A percentile compares a stretch with the other conserved stretches of the same genome.
Evolutionary conservation across 1,284 basidiomycete species (phyloP).

Genomic region (Sanghuangporus sanghuang): DNA sequence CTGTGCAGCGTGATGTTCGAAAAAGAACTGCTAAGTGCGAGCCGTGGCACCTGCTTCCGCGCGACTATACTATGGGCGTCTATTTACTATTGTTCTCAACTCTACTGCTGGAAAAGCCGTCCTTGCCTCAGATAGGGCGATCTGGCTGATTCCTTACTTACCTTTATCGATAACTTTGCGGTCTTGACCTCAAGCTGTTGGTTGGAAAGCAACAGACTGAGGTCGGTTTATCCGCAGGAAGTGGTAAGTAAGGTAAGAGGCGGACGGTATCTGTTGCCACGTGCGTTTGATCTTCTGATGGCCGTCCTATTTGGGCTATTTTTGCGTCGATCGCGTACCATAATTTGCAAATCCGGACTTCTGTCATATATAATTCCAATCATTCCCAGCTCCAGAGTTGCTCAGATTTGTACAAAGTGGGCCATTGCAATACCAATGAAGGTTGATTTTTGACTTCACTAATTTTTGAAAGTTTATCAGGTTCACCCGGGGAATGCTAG

Average conservation of each 20-base stretch:
- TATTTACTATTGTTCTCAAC: background rate
- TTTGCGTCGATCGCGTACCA: background rate
- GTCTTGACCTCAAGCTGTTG: background rate
- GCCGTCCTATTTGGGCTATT: background rate
- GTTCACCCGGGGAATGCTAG: background rate
- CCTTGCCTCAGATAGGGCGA: background rate
- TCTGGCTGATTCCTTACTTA: background rate
- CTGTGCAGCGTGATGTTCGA: conserved; percentile 6
- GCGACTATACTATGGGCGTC: background rate
- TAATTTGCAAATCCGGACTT: background rate
- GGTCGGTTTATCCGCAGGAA: background rate
- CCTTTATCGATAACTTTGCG: background rate
- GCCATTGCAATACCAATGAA: background rate
- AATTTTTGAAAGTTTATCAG: background rate
- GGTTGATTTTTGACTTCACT: background rate
- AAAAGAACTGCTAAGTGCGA: background rate
- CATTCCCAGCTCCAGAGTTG: background rate
- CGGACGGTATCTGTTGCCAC: background rate
- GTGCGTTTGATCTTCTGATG: conserved; percentile 2
- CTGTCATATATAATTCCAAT: background rate
- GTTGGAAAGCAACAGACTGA: background rate
- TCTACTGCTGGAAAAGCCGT: background rate
- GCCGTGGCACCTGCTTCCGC: background rate
- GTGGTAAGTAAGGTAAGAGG: background rate
- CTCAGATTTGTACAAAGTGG: background rate